These are phyloP conservation scores for Russula sp. DNA, from an alignment of 768 basidiomycete genomes.

Conservation along the genomic window DNA sequence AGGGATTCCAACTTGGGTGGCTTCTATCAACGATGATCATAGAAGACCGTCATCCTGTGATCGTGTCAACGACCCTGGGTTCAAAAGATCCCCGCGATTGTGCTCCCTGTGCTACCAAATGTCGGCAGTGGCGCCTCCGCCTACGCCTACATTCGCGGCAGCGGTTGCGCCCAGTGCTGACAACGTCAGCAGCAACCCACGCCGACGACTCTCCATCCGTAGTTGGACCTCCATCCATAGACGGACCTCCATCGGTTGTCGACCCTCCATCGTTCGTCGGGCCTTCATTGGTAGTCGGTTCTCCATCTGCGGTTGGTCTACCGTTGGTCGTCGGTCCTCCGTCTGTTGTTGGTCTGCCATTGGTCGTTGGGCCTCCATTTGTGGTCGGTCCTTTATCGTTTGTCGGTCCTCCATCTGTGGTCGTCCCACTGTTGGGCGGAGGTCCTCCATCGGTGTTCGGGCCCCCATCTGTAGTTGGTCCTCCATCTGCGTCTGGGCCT, in stretches of 20 bases:
- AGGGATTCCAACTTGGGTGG: neutral
- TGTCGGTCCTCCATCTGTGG: too few relatives aligned
- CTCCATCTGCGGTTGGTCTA: neutral
- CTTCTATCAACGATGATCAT: neutral
- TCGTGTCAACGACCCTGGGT: neutral
- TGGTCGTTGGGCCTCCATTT: too few relatives aligned
- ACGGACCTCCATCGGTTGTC: neutral
- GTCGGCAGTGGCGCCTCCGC: neutral
- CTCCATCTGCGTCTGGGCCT: neutral
- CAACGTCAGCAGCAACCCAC: neutral
- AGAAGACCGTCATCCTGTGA: neutral
- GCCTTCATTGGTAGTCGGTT: too few relatives aligned
- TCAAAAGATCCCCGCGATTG: neutral
- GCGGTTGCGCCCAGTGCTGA: neutral
- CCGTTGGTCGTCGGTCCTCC: neutral
- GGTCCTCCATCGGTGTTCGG: neutral
- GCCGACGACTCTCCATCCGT: neutral
- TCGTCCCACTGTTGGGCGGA: neutral
- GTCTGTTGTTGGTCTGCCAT: neutral
- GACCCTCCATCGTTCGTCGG: neutral
- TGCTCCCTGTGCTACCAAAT: neutral
- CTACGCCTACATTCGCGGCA: neutral
- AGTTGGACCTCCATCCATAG: neutral
- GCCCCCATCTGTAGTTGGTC: neutral
- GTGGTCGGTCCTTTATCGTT: neutral